Conservation (phyloP, 192 early-diverging fungal species). For the Jimgerdemannia flammicorona region DNA sequence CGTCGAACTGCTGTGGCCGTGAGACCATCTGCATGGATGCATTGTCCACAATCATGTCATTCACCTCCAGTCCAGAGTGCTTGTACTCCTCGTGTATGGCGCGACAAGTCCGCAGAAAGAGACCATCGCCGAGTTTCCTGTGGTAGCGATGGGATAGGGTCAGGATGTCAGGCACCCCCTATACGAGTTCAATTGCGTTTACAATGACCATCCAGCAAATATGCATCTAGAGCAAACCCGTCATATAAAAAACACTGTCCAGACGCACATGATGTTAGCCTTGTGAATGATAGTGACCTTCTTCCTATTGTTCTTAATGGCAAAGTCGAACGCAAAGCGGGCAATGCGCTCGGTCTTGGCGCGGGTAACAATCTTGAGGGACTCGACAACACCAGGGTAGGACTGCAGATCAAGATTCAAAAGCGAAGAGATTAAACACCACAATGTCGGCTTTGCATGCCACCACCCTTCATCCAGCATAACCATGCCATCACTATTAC, state of each 20-base stretch:
- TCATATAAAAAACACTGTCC: not conserved
- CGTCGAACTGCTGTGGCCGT: constrained; percentile 97
- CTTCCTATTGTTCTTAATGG: constrained; percentile 95
- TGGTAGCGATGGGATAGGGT: not conserved
- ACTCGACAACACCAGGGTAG: constrained; percentile 97
- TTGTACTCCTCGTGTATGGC: constrained; percentile 95
- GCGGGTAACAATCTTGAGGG: constrained; percentile 95
- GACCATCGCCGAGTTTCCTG: constrained; percentile 95
- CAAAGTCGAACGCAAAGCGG: constrained; percentile 98
- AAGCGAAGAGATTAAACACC: constrained; percentile 5
- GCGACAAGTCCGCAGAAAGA: constrained; percentile 96
- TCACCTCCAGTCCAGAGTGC: constrained; percentile 81
- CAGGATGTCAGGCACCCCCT: not conserved
- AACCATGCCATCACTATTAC: not conserved
- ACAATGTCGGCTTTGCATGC: not conserved
- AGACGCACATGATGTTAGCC: constrained; percentile 95
- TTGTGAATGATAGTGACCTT: constrained; percentile 99
- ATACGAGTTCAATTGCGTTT: not conserved
- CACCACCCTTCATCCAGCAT: constrained; percentile 2
- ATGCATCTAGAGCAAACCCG: not conserved
- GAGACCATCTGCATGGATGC: constrained; percentile 99
- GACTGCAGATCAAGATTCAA: constrained; percentile 49
- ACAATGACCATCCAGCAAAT: constrained; percentile 2
- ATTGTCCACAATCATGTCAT: constrained; percentile 99
- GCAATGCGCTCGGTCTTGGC: constrained; percentile 99